A percentile compares a stretch with the other conserved stretches of the same genome.
Conservation (phyloP, 2,329 filamentous ascomycete genomes). For the Colletotrichum sp. region DNA sequence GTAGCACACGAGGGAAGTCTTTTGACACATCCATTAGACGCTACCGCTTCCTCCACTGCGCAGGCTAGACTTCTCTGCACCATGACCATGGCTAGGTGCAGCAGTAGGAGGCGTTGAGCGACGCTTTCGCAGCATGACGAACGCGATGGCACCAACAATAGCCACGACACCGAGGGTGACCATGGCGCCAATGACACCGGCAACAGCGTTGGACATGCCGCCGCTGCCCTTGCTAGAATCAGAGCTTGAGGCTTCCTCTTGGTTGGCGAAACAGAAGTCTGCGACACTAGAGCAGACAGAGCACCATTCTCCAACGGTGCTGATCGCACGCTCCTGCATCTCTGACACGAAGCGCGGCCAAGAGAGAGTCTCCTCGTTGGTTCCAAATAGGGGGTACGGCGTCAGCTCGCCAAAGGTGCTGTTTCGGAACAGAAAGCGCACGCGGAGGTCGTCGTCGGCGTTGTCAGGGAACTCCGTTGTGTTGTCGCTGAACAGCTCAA, state of each 20-base stretch:
- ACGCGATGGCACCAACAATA: conserved; percentile 7
- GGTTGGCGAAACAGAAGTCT: conserved; percentile 37
- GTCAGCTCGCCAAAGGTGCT: conserved; percentile 33
- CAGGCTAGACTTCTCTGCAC: background rate
- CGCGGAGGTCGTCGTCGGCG: conserved; percentile 28
- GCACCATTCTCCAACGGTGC: conserved; percentile 35
- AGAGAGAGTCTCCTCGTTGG: conserved; percentile 28
- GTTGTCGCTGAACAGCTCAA: conserved; percentile 35
- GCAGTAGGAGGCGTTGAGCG: background rate
- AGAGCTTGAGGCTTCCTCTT: conserved; percentile 20
- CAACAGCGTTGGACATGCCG: conserved; percentile 37
- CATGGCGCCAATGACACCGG: conserved; percentile 37
- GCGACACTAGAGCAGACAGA: conserved; percentile 28
- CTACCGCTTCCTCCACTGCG: background rate
- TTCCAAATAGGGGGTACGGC: conserved; percentile 35
- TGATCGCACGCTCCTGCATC: conserved; percentile 32
- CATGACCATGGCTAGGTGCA: background rate
- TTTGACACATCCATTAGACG: background rate
- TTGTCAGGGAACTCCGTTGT: conserved; percentile 30
- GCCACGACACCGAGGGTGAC: conserved; percentile 34
- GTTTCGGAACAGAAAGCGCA: conserved; percentile 40
- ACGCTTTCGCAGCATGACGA: background rate
- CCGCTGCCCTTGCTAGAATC: background rate
- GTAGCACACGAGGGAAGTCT: background rate
- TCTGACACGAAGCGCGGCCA: conserved; percentile 33